phyloP scores from a whole-genome alignment of 768 basidiomycete genomes.

The Mycena amicta region DNA sequence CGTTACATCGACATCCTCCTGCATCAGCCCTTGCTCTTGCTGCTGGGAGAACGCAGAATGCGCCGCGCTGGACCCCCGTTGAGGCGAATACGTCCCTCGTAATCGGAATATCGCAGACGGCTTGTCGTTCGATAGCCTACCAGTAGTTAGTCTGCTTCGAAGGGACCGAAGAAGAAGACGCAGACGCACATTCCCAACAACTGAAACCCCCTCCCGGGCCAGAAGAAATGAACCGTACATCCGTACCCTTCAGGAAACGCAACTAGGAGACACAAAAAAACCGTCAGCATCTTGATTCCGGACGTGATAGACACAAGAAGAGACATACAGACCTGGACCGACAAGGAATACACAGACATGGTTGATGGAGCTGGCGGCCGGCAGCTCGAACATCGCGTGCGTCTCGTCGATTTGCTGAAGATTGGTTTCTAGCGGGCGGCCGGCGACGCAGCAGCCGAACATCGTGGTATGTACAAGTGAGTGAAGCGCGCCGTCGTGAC shows the following conservation, averaged over 20 bases:
- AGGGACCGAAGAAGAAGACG: neutral
- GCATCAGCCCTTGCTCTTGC: conserved; percentile 10
- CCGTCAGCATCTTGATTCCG: no score
- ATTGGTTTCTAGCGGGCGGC: conserved; percentile 78
- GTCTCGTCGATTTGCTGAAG: conserved; percentile 82
- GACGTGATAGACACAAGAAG: no score
- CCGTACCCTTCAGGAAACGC: conserved; percentile 85
- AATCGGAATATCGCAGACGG: conserved; percentile 88
- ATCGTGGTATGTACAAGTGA: conserved; percentile 36
- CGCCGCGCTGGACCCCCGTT: conserved; percentile 32
- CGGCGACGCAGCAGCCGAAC: conserved; percentile 83
- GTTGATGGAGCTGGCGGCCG: conserved; percentile 72
- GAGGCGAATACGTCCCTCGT: conserved; percentile 59
- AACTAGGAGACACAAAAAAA: no score
- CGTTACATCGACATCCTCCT: conserved; percentile 51
- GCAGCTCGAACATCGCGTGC: conserved; percentile 78
- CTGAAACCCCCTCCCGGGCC: conserved; percentile 87
- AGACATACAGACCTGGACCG: conserved; percentile 68
- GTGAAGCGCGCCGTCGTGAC: neutral
- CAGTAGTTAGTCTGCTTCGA: neutral
- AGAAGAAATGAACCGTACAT: conserved; percentile 82
- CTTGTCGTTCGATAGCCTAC: conserved; percentile 86
- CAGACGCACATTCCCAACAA: conserved; percentile 75
- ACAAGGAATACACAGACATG: conserved; percentile 85
- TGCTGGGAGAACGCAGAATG: conserved; percentile 42